Conservation (phyloP, 805 yeast species). For the Saccharomycopsis guyanensis region DNA sequence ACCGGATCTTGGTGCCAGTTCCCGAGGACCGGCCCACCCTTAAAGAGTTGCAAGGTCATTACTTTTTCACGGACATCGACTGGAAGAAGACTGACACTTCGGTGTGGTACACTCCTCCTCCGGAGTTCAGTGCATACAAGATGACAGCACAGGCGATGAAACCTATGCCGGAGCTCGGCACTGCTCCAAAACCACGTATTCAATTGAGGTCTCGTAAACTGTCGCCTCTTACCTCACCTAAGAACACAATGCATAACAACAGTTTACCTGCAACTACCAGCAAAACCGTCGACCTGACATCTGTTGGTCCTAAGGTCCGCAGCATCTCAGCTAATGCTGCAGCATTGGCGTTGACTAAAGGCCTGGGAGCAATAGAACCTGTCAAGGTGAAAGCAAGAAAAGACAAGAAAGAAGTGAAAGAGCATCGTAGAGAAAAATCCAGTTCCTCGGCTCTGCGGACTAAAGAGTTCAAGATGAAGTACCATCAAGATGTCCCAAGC, state of each 20-base stretch:
- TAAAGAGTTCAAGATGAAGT: not conserved
- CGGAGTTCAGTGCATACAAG: constrained; percentile 64
- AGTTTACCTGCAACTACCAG: not conserved
- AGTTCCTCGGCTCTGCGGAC: not conserved
- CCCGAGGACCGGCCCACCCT: constrained; percentile 59
- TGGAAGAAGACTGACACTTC: constrained; percentile 43
- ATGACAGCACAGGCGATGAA: constrained; percentile 74
- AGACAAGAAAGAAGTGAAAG: not conserved
- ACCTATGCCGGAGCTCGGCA: constrained; percentile 48
- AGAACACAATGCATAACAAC: not conserved
- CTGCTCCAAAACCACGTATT: not conserved
- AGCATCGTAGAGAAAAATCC: not conserved
- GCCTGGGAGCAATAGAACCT: not conserved
- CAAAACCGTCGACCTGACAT: not conserved
- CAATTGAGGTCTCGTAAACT: not conserved
- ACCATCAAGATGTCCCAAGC: too few species aligned
- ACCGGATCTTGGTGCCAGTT: constrained; percentile 54
- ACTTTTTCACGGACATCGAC: constrained; percentile 49
- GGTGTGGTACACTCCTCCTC: constrained; percentile 55
- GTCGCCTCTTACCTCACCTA: not conserved
- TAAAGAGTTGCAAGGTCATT: constrained; percentile 51
- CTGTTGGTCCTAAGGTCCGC: not conserved
- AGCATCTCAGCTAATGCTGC: constrained; percentile 19
- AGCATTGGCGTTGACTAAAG: constrained; percentile 11
- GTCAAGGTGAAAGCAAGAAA: constrained; percentile 1